A percentile compares a stretch with the other conserved stretches of the same genome.
These are phyloP conservation scores for Diplogelasinospora grovesii DNA, from an alignment of 495 filamentous ascomycete genomes.

Conservation along the genomic window DNA sequence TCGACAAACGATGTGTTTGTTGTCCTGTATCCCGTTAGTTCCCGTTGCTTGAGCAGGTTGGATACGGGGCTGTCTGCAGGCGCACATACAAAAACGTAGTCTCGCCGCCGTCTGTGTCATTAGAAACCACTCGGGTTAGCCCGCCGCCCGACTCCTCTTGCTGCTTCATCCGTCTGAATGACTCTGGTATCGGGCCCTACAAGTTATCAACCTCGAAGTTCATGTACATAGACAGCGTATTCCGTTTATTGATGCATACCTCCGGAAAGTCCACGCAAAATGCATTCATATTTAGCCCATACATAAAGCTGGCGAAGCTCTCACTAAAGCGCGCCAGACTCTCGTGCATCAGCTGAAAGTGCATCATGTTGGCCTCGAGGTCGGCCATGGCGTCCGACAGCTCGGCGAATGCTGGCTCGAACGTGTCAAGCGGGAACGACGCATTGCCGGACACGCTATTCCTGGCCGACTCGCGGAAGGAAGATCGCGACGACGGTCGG, in stretches of 20 bases:
- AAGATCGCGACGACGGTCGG: conserved; percentile 83
- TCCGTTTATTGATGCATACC: conserved; percentile 41
- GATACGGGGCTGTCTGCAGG: background rate
- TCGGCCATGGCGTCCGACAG: conserved; percentile 91
- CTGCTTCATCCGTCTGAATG: conserved; percentile 58
- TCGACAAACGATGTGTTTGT: conserved; percentile 94
- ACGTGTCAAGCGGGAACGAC: conserved; percentile 67
- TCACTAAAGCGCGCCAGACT: conserved; percentile 90
- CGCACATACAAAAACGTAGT: conserved; percentile 92
- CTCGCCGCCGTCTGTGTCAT: too few species aligned
- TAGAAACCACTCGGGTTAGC: too few species aligned
- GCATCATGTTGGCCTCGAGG: conserved; percentile 94
- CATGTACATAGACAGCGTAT: too few species aligned
- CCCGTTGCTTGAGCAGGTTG: background rate
- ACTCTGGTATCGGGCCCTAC: conserved; percentile 50
- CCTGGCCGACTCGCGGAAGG: conserved; percentile 61
- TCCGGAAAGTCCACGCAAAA: conserved; percentile 98
- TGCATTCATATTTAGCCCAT: conserved; percentile 96
- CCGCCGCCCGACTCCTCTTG: conserved; percentile 38
- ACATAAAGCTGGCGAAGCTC: conserved; percentile 91
- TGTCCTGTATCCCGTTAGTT: conserved; percentile 52
- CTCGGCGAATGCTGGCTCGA: conserved; percentile 89
- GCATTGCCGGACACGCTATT: conserved; percentile 51
- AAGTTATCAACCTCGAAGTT: background rate
- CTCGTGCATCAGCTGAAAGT: conserved; percentile 95